Percentiles rank a stretch among this genome's conserved stretches.
Conservation (phyloP, 148 eudicot species). For the Pharnaceum exiguum region DNA sequence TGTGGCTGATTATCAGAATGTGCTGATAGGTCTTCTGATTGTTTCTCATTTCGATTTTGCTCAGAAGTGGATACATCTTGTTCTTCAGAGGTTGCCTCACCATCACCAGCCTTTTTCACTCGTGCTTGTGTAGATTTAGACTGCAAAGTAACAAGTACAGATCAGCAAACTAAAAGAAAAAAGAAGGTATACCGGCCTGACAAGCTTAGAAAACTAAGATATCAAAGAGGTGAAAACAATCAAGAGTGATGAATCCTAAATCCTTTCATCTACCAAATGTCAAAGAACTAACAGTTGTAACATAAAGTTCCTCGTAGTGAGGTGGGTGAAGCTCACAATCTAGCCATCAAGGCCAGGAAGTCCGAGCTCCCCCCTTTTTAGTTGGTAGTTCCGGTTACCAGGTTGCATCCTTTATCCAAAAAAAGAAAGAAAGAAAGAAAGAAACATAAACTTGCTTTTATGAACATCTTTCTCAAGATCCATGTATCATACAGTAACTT, state of each 20-base stretch:
- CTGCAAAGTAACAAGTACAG: slow-evolving; percentile 28
- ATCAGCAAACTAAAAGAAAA: not conserved
- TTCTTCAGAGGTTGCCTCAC: slow-evolving; percentile 45
- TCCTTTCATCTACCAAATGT: too few species aligned
- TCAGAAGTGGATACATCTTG: slow-evolving; percentile 56
- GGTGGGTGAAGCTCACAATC: too few species aligned
- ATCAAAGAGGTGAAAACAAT: not conserved
- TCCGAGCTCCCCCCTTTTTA: too few species aligned
- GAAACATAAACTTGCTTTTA: too few species aligned
- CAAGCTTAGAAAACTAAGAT: not conserved
- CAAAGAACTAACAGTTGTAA: too few species aligned
- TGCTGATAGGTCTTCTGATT: slow-evolving; percentile 39
- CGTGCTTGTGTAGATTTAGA: slow-evolving; percentile 52
- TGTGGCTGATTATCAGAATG: slow-evolving; percentile 37
- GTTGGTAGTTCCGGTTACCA: too few species aligned
- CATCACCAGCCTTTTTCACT: slow-evolving; percentile 64
- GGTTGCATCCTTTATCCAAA: too few species aligned
- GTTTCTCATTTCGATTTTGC: slow-evolving; percentile 49
- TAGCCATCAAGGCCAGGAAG: too few species aligned
- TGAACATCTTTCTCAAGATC: too few species aligned
- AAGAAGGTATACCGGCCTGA: not conserved
- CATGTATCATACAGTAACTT: too few species aligned
- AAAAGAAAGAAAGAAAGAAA: too few species aligned
- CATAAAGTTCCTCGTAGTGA: too few species aligned
- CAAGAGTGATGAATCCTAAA: not conserved